Base-by-base conservation (phyloP, 202 grass and related monocot genomes). In the Elaeis oleifera region DNA sequence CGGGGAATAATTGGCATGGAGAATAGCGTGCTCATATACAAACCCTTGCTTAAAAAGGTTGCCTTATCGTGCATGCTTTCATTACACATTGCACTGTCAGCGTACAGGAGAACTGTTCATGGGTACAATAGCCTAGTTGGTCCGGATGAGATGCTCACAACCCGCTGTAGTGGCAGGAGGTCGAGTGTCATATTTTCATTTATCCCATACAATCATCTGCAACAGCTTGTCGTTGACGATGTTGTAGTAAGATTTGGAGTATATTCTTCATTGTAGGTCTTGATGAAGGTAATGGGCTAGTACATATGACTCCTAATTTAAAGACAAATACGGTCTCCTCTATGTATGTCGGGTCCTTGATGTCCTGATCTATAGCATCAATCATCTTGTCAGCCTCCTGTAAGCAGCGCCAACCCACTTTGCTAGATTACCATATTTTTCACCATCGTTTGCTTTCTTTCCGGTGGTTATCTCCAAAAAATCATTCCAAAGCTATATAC, bases 241-340 rank as follows among this genome's bases (percentile, higher is more conserved):
- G 0, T 20, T 20, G 20, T 13, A 20, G 9, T 16, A 68, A 36
- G 18, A 68, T 55, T 2, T 56, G 65, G 17, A 56, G 26, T 3
- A 56, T 52, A 5, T 68, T 52, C 27, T 68, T 68, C 51, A 44
- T 68, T 23, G 65, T 55, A 15, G 65, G 65, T 16, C 65, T 16
- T 16, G 50, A 18, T 13, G 65, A 39, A 21, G 65, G 27, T 52
- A 56, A 13, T 14, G 24, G 16, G 3, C 13, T 13, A 1, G 65
- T 55, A 52, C 65, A 68, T 1, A 55, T 14, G n/a, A 68, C 6
- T 1, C 65, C 65, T 51, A 68, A 5, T 52, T 55, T 39, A 28
- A 68, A 36, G 51, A 68, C 52, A 6, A 21, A 16, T 4, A 11
- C 13, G 4, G 44, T 56, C 50, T 68, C 52, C 2, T 55, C 26